phyloP scores from a whole-genome alignment of 192 early-diverging fungal species.

The Umbelopsis sp. region DNA sequence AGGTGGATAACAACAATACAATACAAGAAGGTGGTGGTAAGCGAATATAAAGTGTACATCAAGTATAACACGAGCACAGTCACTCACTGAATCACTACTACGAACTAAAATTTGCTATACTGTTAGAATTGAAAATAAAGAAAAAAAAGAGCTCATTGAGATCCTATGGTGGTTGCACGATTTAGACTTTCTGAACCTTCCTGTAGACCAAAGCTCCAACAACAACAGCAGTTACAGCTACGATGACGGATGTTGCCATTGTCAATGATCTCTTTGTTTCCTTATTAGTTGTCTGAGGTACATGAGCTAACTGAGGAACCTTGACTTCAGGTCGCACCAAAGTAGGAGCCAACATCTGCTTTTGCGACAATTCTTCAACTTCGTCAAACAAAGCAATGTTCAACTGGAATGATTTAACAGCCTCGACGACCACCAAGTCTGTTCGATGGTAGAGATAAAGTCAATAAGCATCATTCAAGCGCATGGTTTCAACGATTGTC shows the following conservation, averaged over 20 bases:
- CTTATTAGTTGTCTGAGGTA: neutral
- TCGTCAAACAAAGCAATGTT: slow-evolving; percentile 42
- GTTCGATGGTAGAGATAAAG: neutral
- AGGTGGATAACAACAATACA: neutral
- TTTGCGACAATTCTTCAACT: slow-evolving; percentile 26
- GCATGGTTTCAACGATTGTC: neutral
- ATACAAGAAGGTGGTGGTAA: neutral
- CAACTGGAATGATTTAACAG: slow-evolving; percentile 30
- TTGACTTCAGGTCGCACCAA: neutral
- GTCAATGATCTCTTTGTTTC: neutral
- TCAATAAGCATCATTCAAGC: neutral
- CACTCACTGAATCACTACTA: too few relatives aligned
- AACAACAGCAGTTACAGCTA: slow-evolving; percentile 14
- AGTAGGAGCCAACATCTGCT: slow-evolving; percentile 11
- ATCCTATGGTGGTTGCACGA: neutral
- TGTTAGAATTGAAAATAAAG: neutral
- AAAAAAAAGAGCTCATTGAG: neutral
- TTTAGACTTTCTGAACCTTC: neutral
- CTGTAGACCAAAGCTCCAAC: slow-evolving; percentile 22
- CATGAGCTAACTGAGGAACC: neutral
- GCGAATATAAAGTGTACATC: too few relatives aligned
- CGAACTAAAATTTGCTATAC: neutral
- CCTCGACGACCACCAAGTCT: slow-evolving; percentile 33
- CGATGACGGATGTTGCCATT: neutral
- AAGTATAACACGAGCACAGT: too few relatives aligned